Base-by-base conservation (phyloP, 1,284 basidiomycete genomes). In the Paramarasmius palmivorus region DNA sequence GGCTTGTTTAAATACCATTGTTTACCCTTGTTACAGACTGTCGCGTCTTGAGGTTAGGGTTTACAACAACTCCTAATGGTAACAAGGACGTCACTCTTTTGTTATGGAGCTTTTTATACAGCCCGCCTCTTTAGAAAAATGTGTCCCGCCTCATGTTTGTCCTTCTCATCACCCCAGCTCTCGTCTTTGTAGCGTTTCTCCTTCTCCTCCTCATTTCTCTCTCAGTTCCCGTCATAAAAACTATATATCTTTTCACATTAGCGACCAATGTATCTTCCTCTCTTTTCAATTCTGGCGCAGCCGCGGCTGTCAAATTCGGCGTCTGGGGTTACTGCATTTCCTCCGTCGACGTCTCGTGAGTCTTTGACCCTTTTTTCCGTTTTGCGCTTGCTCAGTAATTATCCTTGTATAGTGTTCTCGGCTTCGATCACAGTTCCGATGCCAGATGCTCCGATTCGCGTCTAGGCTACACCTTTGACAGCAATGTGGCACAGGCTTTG, bases 311-410 rank as follows among this genome's bases (percentile, higher is more conserved):
- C 56, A 69, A 66, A 39, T 82, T 84, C 65, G 82, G 82, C 54
- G 74, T 83, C 51, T 86, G 77, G 76, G 83, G 84, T 34, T 86
- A 83, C 63, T 85, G 83, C 65, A 66, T 74, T 29, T 77, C 77
- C 36, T 68, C 69, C 15, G 62, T 79, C 52, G 67, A 77, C 22
- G 68, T 77, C 61, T 70, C 74, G 78, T 80, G 62, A 67, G 76
- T 68, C 25, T 40, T 45, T 40, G n/a, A 23, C 8, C 25, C 36
- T 48, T 54, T 50, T 40, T 53, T 53, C 38, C 56, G 52, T 32
- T 59, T 55, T 55, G 56, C 44, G 39, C 40, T 61, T 54, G 61
- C 58, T 41, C 52, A 40, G 48, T 56, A 52, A 49, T 58, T 55
- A 63, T 55, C 38, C 34, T 53, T 48, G 47, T 54, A 20, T 46